Evolutionary conservation across 2,329 filamentous ascomycete genomes (phyloP).

Genomic region (Cercospora canescens): DNA sequence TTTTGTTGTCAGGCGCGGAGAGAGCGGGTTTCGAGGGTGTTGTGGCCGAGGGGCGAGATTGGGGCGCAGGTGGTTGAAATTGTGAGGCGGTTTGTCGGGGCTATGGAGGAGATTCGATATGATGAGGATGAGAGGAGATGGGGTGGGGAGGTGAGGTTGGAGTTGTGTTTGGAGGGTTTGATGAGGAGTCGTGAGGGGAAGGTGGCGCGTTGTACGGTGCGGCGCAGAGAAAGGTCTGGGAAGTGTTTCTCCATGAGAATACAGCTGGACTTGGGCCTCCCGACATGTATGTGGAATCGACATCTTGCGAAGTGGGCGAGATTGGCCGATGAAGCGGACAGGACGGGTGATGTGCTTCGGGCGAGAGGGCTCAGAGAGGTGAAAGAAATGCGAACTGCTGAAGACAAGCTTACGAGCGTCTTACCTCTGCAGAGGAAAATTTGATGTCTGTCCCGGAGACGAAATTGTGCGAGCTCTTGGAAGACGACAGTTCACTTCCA

Average conservation of each 20-base stretch:
- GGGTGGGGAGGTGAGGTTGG: background rate
- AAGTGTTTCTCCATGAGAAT: background rate
- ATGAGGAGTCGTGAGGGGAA: background rate
- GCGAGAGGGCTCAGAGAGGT: background rate
- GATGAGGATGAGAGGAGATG: background rate
- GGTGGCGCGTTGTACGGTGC: background rate
- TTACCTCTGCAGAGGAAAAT: slow-evolving; percentile 4
- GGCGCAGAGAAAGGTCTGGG: background rate
- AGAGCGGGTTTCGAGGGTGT: background rate
- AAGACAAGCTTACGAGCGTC: background rate
- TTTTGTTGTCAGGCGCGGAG: background rate
- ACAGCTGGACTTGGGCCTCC: background rate
- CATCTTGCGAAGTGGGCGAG: background rate
- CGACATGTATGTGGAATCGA: slow-evolving; percentile 2
- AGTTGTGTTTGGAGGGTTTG: background rate
- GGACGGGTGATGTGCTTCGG: background rate
- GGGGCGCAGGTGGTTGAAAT: background rate
- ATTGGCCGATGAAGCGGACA: slow-evolving; percentile 1
- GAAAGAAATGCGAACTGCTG: background rate
- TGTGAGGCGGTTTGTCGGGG: background rate
- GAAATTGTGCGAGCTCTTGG: background rate
- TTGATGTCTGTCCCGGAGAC: no score
- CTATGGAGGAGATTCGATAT: background rate
- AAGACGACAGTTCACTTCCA: background rate
- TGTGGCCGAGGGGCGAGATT: background rate